Conservation (phyloP, 169 alveolate genomes). For the Eimeria maxima region DNA sequence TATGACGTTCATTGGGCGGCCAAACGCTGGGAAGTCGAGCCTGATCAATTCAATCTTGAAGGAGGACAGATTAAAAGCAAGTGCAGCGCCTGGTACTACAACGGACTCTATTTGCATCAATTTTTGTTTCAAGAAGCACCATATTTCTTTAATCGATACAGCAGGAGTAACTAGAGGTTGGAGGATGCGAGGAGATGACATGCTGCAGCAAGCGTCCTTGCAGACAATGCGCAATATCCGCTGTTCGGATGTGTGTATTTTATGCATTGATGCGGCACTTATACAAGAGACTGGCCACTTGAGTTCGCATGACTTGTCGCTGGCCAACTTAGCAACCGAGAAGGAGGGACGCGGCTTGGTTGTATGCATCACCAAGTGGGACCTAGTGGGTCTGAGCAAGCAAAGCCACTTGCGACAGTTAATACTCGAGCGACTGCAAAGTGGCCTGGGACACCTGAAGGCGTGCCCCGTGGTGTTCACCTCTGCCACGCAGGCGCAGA, state of each 20-base stretch:
- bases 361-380: constrained; percentile 86
- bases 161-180: constrained; percentile 89
- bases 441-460: constrained; percentile 84
- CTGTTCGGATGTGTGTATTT: constrained; percentile 80
- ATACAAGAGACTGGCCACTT: constrained; percentile 73
- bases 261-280: constrained; percentile 81
- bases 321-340: constrained; percentile 83
- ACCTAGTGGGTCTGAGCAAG: constrained; percentile 66
- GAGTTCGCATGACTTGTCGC: constrained; percentile 81
- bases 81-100: constrained; percentile 91
- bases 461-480: constrained; percentile 84
- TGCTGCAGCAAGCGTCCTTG: constrained; percentile 78
- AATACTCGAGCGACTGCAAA: constrained; percentile 79
- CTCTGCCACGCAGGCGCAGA: constrained; percentile 81
- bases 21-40: constrained; percentile 92
- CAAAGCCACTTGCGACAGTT: constrained; percentile 48
- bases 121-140: constrained; percentile 88
- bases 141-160: constrained; percentile 90
- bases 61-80: constrained; percentile 88
- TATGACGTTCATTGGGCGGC: constrained; percentile 85
- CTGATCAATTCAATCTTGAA: constrained; percentile 89
- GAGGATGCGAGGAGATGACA: constrained; percentile 79
- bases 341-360: constrained; percentile 83
- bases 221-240: constrained; percentile 84
- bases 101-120: constrained; percentile 87